Conservation (phyloP, 106 monocot species). For the Dactylorhiza incarnata region DNA sequence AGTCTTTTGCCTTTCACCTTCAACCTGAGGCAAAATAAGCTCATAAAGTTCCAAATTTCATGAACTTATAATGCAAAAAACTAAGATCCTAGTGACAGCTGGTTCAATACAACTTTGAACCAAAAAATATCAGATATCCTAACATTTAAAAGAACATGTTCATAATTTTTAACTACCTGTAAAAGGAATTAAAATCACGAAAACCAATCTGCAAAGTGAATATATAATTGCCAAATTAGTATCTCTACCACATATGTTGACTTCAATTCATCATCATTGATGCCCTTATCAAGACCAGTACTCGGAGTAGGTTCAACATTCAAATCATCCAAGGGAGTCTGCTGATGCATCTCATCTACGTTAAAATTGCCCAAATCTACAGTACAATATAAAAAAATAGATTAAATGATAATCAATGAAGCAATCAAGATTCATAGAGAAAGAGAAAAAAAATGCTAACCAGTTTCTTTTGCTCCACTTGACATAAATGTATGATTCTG, state of each 20-base stretch:
- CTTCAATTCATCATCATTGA: conserved; percentile 64
- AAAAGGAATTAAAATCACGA: background rate
- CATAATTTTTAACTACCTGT: background rate
- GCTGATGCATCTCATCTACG: conserved; percentile 52
- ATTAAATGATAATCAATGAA: background rate
- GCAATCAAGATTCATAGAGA: background rate
- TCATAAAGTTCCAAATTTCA: background rate
- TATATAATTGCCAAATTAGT: background rate
- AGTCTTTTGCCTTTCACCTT: background rate
- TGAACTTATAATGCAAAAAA: background rate
- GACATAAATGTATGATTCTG: conserved; percentile 22
- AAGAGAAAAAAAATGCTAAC: conserved; percentile 10
- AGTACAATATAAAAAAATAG: conserved; percentile 11
- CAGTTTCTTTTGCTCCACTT: conserved; percentile 40
- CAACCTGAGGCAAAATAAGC: background rate
- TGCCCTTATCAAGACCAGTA: conserved; percentile 44
- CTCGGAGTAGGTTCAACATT: conserved; percentile 34
- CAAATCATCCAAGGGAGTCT: conserved; percentile 47
- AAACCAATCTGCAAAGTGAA: background rate
- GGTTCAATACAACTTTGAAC: background rate
- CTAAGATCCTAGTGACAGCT: background rate
- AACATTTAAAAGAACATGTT: background rate
- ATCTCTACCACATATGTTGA: conserved; percentile 41
- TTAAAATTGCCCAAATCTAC: conserved; percentile 39
- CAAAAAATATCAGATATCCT: background rate